Conservation (phyloP, 768 basidiomycete genomes). For the Lanmaoa pseudosensibilis region DNA sequence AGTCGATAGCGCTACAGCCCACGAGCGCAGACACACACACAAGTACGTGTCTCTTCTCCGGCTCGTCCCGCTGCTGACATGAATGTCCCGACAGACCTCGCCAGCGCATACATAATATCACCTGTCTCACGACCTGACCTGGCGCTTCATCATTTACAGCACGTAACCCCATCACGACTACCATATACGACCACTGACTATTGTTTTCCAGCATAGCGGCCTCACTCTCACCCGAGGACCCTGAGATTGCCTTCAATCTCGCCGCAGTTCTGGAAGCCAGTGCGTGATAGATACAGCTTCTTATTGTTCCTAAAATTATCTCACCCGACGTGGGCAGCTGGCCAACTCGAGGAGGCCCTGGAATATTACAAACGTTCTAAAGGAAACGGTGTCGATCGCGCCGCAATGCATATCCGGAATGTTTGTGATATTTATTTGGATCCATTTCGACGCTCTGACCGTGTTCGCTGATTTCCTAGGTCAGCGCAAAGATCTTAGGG, state of each 20-base stretch:
- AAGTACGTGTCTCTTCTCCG: conserved; percentile 50
- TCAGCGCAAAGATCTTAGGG: conserved; percentile 78
- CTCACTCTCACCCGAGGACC: conserved; percentile 83
- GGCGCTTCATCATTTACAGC: conserved; percentile 82
- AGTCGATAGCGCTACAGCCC: conserved; percentile 78
- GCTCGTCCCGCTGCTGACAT: conserved; percentile 21
- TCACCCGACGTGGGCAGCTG: conserved; percentile 49
- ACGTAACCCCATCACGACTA: conserved; percentile 34
- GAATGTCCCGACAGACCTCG: conserved; percentile 58
- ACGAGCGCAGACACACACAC: conserved; percentile 86
- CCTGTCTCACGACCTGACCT: conserved; percentile 79
- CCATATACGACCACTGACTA: conserved; percentile 34
- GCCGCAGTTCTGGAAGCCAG: conserved; percentile 90
- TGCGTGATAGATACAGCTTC: conserved; percentile 40
- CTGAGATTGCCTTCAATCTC: conserved; percentile 89
- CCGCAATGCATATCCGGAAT: conserved; percentile 80
- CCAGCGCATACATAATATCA: conserved; percentile 87
- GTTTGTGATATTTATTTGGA: conserved; percentile 41
- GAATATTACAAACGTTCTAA: conserved; percentile 79
- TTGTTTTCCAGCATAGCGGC: conserved; percentile 66
- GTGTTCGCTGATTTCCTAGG: conserved; percentile 42
- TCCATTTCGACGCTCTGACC: conserved; percentile 17
- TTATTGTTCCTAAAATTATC: conserved; percentile 39
- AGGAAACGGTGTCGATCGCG: conserved; percentile 76
- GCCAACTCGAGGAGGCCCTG: conserved; percentile 77